Base-by-base conservation (phyloP, 306 rosid species). In the Vigna unguiculata region DNA sequence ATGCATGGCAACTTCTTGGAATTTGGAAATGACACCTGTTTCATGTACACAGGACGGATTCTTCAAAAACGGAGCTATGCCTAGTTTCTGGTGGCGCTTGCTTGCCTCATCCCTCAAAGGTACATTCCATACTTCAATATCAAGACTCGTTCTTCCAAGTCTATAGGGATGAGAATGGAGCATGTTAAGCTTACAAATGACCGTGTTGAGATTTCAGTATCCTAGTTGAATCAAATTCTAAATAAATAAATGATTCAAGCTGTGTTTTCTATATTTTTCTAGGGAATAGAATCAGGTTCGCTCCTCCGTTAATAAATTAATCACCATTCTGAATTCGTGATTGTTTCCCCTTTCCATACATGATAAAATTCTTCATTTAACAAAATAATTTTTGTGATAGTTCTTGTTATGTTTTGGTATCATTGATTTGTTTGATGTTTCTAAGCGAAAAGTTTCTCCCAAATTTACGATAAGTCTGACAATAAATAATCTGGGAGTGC, bases 41-140 rank as follows among this genome's bases (percentile, higher is more conserved):
- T 54, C 54, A 38, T 58, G 64, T 69, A 24, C 30, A 51, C 87
- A 92, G 97, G 85, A 84, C 62, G 66, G 53, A 75, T 49, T 17
- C 46, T 57, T 66, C 78, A 57, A 78, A 78, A 40, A 36, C 78
- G 0, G 79, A 80, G 69, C 78, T 87, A 61, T 69, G 72, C 76
- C 75, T 88, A 25, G 61, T 77, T 49, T 84, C 87, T 54, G 86
- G 88, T 51, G 96, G 86, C 84, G 92, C 89, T 49, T 83, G 53
- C 76, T 76, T 90, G 86, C 89, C 87, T 16, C 90, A 85, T 88
- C 90, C 96, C 79, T 81, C 91, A 16, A 87, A 83, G 97, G 96
- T 90, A 84, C 74, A 64, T 75, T 83, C 78, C 58, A 51, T 40
- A 62, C 36, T 45, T 17, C 60, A 52, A 59, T 67, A 41, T 57